phyloP scores from a whole-genome alignment of 306 rosid species.

The Mimosa bimucronata region DNA sequence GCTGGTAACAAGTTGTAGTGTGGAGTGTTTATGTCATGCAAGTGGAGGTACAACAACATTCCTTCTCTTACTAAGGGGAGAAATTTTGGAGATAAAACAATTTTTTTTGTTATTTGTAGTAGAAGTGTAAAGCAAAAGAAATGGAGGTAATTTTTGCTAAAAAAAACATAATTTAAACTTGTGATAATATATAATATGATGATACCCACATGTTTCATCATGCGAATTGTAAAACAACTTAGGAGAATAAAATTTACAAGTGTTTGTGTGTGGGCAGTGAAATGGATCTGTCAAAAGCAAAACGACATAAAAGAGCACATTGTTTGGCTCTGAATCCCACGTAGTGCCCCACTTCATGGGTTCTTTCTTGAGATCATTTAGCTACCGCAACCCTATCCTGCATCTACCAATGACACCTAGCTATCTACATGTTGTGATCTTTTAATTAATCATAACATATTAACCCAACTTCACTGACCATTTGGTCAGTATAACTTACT shows the following conservation, averaged over 20 bases:
- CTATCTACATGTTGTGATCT: neutral
- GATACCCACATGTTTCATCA: neutral
- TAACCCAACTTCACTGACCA: too few species aligned
- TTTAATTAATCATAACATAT: neutral
- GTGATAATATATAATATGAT: neutral
- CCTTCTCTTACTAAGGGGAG: neutral
- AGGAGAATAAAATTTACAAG: neutral
- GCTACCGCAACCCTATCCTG: neutral
- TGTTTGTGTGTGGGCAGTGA: neutral
- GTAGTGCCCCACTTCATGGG: slow-evolving; percentile 23
- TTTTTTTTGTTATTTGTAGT: neutral
- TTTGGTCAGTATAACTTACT: too few species aligned
- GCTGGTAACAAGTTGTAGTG: neutral
- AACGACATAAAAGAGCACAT: neutral
- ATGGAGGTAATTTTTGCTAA: neutral
- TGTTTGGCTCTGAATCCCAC: slow-evolving; percentile 11
- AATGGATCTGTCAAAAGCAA: slow-evolving; percentile 12
- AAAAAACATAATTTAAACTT: too few species aligned
- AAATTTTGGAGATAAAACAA: neutral
- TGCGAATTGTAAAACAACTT: neutral
- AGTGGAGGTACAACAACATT: too few species aligned
- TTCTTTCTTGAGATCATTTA: slow-evolving; percentile 1
- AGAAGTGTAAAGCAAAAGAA: neutral
- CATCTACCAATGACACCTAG: neutral
- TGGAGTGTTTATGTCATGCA: neutral